Conservation (phyloP, 805 yeast genomes). For the Lachancea sp. region DNA sequence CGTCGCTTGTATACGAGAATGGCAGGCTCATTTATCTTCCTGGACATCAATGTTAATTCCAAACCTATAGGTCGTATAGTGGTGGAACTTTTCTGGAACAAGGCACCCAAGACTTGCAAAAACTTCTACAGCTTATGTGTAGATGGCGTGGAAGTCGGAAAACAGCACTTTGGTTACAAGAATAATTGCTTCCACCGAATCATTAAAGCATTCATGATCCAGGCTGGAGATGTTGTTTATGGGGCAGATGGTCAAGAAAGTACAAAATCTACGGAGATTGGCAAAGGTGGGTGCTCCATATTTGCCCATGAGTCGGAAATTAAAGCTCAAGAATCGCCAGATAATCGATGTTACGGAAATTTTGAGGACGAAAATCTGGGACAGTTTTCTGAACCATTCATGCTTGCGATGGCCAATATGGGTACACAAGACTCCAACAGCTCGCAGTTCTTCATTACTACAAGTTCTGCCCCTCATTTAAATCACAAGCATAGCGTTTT, state of each 20-base stretch:
- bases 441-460: slow-evolving; percentile 67
- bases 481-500: slow-evolving; percentile 72
- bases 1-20: neutral
- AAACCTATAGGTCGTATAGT: slow-evolving; percentile 53
- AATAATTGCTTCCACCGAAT: slow-evolving; percentile 53
- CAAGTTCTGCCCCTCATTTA: slow-evolving; percentile 65
- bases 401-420: slow-evolving; percentile 59
- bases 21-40: slow-evolving; percentile 25
- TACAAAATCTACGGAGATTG: slow-evolving; percentile 29
- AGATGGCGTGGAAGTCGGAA: slow-evolving; percentile 28
- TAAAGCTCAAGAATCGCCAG: slow-evolving; percentile 6
- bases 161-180: slow-evolving; percentile 33
- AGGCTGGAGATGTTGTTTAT: slow-evolving; percentile 53
- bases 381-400: slow-evolving; percentile 39
- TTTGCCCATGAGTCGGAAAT: slow-evolving; percentile 23
- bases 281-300: slow-evolving; percentile 43
- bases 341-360: slow-evolving; percentile 30
- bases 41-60: slow-evolving; percentile 48
- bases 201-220: slow-evolving; percentile 63
- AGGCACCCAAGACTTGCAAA: slow-evolving; percentile 52
- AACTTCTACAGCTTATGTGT: slow-evolving; percentile 47
- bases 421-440: slow-evolving; percentile 45
- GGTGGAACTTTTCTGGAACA: slow-evolving; percentile 39
- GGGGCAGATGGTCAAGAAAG: slow-evolving; percentile 29
- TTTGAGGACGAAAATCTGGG: slow-evolving; percentile 55